Evolutionary conservation across 768 basidiomycete species (phyloP), one percentile per base, ranked within the genome.

Genomic region (Lepiota venenata): DNA sequence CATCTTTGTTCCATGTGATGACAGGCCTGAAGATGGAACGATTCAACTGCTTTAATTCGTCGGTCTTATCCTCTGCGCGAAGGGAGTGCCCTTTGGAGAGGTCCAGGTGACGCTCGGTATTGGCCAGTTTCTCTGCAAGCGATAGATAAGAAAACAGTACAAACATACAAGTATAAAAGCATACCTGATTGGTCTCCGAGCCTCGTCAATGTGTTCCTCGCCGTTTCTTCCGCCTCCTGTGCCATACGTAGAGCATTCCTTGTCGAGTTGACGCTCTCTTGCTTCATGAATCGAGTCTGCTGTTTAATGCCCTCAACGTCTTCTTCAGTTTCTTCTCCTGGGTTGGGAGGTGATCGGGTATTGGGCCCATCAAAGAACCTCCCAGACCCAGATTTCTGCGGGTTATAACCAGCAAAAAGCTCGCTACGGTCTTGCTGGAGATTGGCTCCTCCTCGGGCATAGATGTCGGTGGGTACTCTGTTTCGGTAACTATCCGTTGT

Each of bases 221-320:
- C 96, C 10, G 93, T 96, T 69, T 99, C 96, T 69, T 98, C 96
- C 0, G 96, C 93, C 69, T 98, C 94, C n/a, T 87, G 79, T 37
- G 95, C 96, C 66, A 98, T 79, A 40, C 93, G 81, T 48, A 99
- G 77, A 11, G 96, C 96, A 71, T 98, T 98, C 62, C 95, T 76
- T 1, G 93, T 90, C 14, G 90, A 88, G 51, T 83, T 85, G 44
- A 95, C 86, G 65, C 85, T 88, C 62, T 98, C 95, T 71, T 98
- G 93, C 72, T 99, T 98, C 57, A 88, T 67, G 63, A 82, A 90
- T 53, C 85, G 80, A 56, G 91, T 93, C 70, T 94, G 87, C 63
- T 91, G 84, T 73, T 97, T 98, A 71, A 99, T 98, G 21, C 87
- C 92, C 71, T 99, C 96, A 4, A 94, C 75, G 58, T 94, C 94